Evolutionary conservation across 148 eudicot species (phyloP).

Genomic region (Hydrangea macrophylla): DNA sequence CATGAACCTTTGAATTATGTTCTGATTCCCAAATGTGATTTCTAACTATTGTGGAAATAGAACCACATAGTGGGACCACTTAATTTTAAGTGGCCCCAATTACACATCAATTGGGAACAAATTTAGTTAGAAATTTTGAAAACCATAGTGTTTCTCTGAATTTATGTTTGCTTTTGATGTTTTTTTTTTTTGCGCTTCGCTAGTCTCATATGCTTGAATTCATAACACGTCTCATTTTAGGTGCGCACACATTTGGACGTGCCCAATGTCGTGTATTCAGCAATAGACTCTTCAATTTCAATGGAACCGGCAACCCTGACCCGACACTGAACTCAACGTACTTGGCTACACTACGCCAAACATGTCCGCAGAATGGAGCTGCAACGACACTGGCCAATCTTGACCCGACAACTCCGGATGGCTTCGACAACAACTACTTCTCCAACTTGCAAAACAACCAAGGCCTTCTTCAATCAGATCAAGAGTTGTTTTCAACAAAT

Average conservation of each 20-base stretch:
- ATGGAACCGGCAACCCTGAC: no score
- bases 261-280: slow-evolving; percentile 28
- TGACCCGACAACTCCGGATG: slow-evolving; percentile 19
- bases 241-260: slow-evolving; percentile 49
- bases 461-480: slow-evolving; percentile 31
- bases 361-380: slow-evolving; percentile 27
- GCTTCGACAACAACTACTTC: slow-evolving; percentile 32
- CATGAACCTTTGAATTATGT: no score
- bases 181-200: no score
- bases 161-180: neutral
- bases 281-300: slow-evolving; percentile 39
- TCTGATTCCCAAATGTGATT: no score
- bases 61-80: no score
- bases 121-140: no score
- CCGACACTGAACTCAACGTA: slow-evolving; percentile 28
- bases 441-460: slow-evolving; percentile 22
- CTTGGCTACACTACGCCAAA: slow-evolving; percentile 15
- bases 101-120: no score
- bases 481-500: slow-evolving; percentile 23
- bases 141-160: no score
- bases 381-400: slow-evolving; percentile 15
- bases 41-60: no score
- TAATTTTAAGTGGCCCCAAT: no score
- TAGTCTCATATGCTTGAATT: no score
- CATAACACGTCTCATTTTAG: no score